A percentile compares a stretch with the other conserved stretches of the same genome.
These are phyloP conservation scores for Boletus eberwhitei DNA, from an alignment of 768 basidiomycete genomes.

Conservation along the genomic window DNA sequence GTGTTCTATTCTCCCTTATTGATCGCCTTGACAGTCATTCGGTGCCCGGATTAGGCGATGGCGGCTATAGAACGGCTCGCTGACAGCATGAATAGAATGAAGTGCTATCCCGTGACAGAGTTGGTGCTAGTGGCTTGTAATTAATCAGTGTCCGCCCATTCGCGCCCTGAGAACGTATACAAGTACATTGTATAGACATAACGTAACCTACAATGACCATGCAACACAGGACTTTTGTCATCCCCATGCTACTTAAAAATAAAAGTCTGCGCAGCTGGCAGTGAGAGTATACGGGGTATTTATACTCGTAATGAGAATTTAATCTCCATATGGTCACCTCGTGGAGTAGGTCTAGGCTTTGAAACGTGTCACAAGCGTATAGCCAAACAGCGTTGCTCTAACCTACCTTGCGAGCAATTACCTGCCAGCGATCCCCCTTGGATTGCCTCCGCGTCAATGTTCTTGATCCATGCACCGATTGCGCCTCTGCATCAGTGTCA, in stretches of 20 bases:
- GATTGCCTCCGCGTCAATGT: slow-evolving; percentile 58
- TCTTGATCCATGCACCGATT: slow-evolving; percentile 98
- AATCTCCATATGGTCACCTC: slow-evolving; percentile 24
- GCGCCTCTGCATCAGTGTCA: slow-evolving; percentile 57
- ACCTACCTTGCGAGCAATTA: slow-evolving; percentile 8
- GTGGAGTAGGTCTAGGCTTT: slow-evolving; percentile 17
- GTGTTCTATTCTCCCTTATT: slow-evolving; percentile 1
- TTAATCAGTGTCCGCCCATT: background rate
- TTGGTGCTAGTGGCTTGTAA: background rate
- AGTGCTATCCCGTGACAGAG: background rate
- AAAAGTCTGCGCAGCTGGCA: slow-evolving; percentile 8
- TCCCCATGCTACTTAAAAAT: slow-evolving; percentile 13
- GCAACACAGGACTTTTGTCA: slow-evolving; percentile 2
- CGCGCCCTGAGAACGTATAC: background rate
- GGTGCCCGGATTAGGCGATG: slow-evolving; percentile 1
- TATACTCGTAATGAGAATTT: slow-evolving; percentile 22
- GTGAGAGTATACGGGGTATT: slow-evolving; percentile 27
- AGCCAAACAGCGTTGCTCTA: background rate
- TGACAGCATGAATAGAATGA: slow-evolving; percentile 4
- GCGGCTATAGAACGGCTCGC: slow-evolving; percentile 16
- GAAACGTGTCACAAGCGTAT: slow-evolving; percentile 7
- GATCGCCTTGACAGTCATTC: background rate
- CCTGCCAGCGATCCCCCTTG: slow-evolving; percentile 6
- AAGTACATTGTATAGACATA: slow-evolving; percentile 7
- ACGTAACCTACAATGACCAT: slow-evolving; percentile 24